Conservation (phyloP, 129 eudicot genomes). For the Lactuca saligna region DNA sequence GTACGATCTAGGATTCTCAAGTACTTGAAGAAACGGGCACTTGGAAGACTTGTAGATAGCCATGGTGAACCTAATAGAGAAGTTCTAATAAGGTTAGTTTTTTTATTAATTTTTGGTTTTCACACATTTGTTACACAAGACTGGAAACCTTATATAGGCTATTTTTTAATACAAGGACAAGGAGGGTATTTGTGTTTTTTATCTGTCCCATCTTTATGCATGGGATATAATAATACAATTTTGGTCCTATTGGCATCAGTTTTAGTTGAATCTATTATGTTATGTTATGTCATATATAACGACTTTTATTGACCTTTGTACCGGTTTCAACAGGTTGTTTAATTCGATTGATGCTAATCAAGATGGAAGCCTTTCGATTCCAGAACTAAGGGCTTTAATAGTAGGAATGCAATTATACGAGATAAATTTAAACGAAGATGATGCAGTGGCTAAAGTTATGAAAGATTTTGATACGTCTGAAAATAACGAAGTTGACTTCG, state of each 20-base stretch:
- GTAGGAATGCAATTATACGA: slow-evolving; percentile 69
- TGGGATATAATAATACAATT: no score
- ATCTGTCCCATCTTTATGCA: no score
- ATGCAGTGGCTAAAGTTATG: slow-evolving; percentile 58
- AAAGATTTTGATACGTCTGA: slow-evolving; percentile 61
- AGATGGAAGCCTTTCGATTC: slow-evolving; percentile 49
- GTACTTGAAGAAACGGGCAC: slow-evolving; percentile 53
- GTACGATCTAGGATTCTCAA: slow-evolving; percentile 65
- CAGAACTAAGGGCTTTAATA: slow-evolving; percentile 67
- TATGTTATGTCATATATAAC: no score
- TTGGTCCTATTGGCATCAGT: background rate
- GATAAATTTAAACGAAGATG: slow-evolving; percentile 55
- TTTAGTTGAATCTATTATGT: no score
- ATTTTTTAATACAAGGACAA: no score
- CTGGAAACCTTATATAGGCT: background rate
- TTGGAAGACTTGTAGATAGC: slow-evolving; percentile 55
- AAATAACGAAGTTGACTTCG: slow-evolving; percentile 37
- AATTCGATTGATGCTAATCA: slow-evolving; percentile 49
- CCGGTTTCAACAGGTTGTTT: slow-evolving; percentile 50
- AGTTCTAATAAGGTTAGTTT: slow-evolving; percentile 54
- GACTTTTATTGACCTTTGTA: background rate
- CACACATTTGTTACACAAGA: background rate
- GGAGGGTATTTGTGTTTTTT: background rate
- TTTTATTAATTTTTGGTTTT: background rate
- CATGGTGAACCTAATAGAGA: slow-evolving; percentile 57